Base-by-base conservation (phyloP, 2,329 filamentous ascomycete genomes). In the Talaromyces rugulosus region DNA sequence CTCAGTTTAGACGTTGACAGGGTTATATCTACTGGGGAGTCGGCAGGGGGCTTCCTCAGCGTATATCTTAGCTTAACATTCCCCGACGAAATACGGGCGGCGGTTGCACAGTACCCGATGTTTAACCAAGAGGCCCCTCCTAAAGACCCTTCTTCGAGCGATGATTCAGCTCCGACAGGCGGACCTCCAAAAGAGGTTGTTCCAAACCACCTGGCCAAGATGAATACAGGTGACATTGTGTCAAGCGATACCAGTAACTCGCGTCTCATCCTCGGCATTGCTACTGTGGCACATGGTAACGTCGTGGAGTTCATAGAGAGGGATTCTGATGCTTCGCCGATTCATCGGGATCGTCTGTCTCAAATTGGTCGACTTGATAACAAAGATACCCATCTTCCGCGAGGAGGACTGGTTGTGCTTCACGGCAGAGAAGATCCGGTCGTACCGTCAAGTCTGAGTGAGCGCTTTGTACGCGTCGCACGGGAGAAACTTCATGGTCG, bases 381-480 rank as follows among this genome's bases (percentile, higher is more conserved):
- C 1, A n/a, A 57, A n/a, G 66, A 59, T 6, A 62, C 65, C 5
- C 61, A 56, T 33, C 50, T 77, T 6, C 73, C 75, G 1, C 64
- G 64, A 0, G 73, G 71, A 16, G 72, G 72, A 0, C 66, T 73
- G 34, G 70, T 66, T 56, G 64, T 78, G n/a, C 40, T 75, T 16
- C 75, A 78, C 53, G 75, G 75, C 1, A 62, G 60, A 12, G 66
- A 71, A 18, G 76, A 78, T 66, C 67, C 61, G 23, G 54, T 73
- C 4, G 71, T 77, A 14, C 70, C 72, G 6, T 56, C 68, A 30
- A 67, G 65, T 27, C 68, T 69, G 0, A 68, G 66, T 52, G 65
- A 71, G 60, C 66, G 60, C 30, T 76, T 77, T 59, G 67, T 73
- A 23, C 55, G 23, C 1, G 66, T 65, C 42, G 67, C 68, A 5